Base-by-base conservation (phyloP, 176 grass and related monocot species). In the Areca catechu region DNA sequence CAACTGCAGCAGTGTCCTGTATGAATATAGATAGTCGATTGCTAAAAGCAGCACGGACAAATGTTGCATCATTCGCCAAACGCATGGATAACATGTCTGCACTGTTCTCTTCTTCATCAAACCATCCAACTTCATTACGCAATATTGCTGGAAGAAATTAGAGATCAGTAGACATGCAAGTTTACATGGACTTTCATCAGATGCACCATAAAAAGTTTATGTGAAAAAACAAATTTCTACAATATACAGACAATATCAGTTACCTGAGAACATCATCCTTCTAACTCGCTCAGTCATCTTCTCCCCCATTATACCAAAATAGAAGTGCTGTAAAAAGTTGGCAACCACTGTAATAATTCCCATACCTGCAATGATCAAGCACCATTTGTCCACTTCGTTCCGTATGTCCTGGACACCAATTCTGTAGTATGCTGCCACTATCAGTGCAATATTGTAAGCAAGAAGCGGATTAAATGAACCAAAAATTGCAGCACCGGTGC, bases 221-320 rank as follows among this genome's bases (percentile, higher is more conserved):
- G 9, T 1, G 10, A 43, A 43, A 43, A 12, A 1, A 43, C 2
- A 43, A 12, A 14, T 22, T 55, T 16, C 21, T 55, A 21, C 21
- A 20, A 55, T 55, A 21, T 20, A 55, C 22, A 22, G 18, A 21
- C 53, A 20, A 55, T 55, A 7, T 55, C 19, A 80, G 74, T 72
- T 85, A 98, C 93, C 93, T 53, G 93, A 98, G 75, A 98, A 98
- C 93, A 98, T 98, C 93, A 98, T 98, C 75, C 93, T 85, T 78
- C 93, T 92, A 69, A 92, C 86, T 16, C 93, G 93, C 69, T 98
- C 93, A 16, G 93, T 98, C 93, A 98, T 98, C 65, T 98, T 98
- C 79, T 98, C 93, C 54, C 93, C 93, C 93, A 98, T 98, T 57
- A 98, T 98, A 77, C 93, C 93, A 83, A 98, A 98, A 92, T 98